phyloP scores from a whole-genome alignment of 176 grass and related monocot species.

The Cocos nucifera region DNA sequence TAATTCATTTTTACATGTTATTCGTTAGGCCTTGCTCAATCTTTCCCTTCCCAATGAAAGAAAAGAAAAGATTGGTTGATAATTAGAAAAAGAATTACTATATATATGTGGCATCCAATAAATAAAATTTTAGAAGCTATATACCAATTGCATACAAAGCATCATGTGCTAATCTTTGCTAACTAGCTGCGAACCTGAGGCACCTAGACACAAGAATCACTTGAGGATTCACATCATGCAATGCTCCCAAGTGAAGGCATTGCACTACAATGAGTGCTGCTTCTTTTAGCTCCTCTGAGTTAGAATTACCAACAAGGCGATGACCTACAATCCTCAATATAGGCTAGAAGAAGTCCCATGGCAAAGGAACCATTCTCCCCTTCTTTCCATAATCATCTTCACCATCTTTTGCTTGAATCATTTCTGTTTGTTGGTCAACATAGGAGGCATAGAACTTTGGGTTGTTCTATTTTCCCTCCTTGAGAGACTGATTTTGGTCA shows the following conservation, averaged over 20 bases:
- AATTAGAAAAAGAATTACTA: no score
- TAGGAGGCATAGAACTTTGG: no score
- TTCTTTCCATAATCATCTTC: constrained; percentile 1
- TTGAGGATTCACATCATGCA: constrained; percentile 37
- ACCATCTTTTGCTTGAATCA: background rate
- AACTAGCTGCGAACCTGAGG: constrained; percentile 22
- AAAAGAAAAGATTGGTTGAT: no score
- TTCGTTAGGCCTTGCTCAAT: no score
- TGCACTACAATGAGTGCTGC: constrained; percentile 29
- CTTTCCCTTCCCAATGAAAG: no score
- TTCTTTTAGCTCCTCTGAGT: constrained; percentile 44
- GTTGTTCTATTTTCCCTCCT: constrained; percentile 1
- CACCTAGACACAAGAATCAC: constrained; percentile 51
- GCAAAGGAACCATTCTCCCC: constrained; percentile 42
- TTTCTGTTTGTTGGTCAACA: no score
- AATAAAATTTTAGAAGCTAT: no score
- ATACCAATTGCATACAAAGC: no score
- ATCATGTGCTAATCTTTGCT: no score
- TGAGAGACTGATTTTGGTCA: constrained; percentile 13
- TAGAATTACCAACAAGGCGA: constrained; percentile 43
- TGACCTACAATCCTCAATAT: constrained; percentile 48
- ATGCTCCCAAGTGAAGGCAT: constrained; percentile 47
- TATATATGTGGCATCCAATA: no score
- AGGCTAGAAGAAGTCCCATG: constrained; percentile 81
- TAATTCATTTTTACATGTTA: no score